phyloP scores from a whole-genome alignment of 108 stramenopile genomes.

The Hondaea fermentalgiana region DNA sequence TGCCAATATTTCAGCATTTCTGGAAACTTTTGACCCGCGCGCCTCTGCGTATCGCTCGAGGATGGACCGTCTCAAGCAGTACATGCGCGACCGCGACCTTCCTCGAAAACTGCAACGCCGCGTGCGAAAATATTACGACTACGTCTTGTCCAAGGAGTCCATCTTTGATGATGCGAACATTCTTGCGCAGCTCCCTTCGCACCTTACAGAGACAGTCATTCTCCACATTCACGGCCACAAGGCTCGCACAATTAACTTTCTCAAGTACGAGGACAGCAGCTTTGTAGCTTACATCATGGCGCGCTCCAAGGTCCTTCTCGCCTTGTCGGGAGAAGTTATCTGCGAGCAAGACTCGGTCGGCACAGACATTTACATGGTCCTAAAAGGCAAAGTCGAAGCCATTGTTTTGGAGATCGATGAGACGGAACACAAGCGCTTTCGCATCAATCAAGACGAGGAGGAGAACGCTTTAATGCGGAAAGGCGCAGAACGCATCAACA shows the following conservation, averaged over 20 bases:
- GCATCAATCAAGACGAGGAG: background rate
- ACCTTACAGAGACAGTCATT: background rate
- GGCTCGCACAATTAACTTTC: background rate
- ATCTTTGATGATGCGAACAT: slow-evolving; percentile 8
- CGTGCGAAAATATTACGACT: slow-evolving; percentile 28
- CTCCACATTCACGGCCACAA: background rate
- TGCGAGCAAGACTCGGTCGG: background rate
- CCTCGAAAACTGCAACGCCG: slow-evolving; percentile 20
- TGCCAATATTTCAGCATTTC: slow-evolving; percentile 30
- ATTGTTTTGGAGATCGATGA: background rate
- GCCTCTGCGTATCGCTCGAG: background rate
- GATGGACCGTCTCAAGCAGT: slow-evolving; percentile 40
- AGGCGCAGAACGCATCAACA: background rate
- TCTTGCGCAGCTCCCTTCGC: background rate
- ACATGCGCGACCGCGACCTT: slow-evolving; percentile 33
- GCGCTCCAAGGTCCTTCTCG: background rate
- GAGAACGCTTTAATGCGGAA: background rate
- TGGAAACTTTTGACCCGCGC: slow-evolving; percentile 28
- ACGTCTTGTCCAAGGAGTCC: slow-evolving; percentile 11
- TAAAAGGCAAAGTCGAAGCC: background rate
- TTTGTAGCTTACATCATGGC: background rate
- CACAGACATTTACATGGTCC: background rate
- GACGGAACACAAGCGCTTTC: background rate
- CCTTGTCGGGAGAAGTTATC: background rate
- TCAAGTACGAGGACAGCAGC: background rate